Conservation (phyloP, 176 grass and related monocot species). For the barley (Hordeum vulgare) region MorexV3_pseudomolecules_assembly NC_058520.1:579607714-579608213, state of each 20-base stretch:
- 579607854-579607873: conserved; percentile 94
- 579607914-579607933: conserved; percentile 85
- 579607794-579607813: conserved; percentile 53
- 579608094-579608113: conserved; percentile 70
- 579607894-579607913: conserved; percentile 76
- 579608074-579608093: conserved; percentile 64
- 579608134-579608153: conserved; percentile 79
- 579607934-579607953: conserved; percentile 96
- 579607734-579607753: conserved; percentile 87
- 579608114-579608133: conserved; percentile 81
- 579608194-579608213: conserved; percentile 81
- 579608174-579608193: conserved; percentile 75
- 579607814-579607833: conserved; percentile 87
- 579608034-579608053: conserved; percentile 97
- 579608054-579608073: conserved; percentile 86
- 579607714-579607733: conserved; percentile 95
- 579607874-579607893: conserved; percentile 17
- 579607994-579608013: conserved; percentile 99
- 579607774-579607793: conserved; percentile 54
- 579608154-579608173: conserved; percentile 73
- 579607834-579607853: conserved; percentile 98
- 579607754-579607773: conserved; percentile 78
- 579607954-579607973: conserved; percentile 98
- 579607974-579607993: conserved; percentile 82
- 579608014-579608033: conserved; percentile 84